Evolutionary conservation across 176 grass and related monocot genomes (phyloP).

Genomic region (Rhynchospora pubera): DNA sequence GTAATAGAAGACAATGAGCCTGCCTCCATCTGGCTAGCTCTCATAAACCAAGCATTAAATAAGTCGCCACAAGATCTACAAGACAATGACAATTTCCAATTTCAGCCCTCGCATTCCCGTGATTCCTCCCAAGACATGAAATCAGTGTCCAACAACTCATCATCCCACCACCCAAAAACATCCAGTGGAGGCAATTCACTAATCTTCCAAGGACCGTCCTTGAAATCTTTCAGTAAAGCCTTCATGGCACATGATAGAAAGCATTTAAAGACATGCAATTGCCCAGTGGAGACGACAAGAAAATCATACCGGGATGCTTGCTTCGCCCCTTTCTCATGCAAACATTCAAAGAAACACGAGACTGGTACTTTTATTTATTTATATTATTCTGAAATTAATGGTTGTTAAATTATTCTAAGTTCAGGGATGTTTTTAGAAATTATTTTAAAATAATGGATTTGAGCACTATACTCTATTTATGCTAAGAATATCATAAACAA

Average conservation of each 20-base stretch:
- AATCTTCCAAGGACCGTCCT: slow-evolving; percentile 78
- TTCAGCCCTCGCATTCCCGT: slow-evolving; percentile 31
- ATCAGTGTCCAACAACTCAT: slow-evolving; percentile 34
- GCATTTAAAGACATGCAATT: slow-evolving; percentile 69
- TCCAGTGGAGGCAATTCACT: slow-evolving; percentile 37
- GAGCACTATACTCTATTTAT: neutral
- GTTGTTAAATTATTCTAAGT: neutral
- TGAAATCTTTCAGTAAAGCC: slow-evolving; percentile 73
- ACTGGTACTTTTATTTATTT: neutral
- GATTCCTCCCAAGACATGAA: slow-evolving; percentile 37
- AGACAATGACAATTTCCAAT: slow-evolving; percentile 37
- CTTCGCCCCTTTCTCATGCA: slow-evolving; percentile 49
- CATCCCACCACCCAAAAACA: slow-evolving; percentile 52
- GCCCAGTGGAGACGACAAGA: slow-evolving; percentile 55
- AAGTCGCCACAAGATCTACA: slow-evolving; percentile 19
- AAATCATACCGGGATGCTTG: slow-evolving; percentile 84
- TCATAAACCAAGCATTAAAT: slow-evolving; percentile 57
- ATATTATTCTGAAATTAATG: neutral
- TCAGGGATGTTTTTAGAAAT: neutral
- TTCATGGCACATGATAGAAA: slow-evolving; percentile 63
- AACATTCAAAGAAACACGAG: slow-evolving; percentile 28
- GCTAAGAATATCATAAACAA: neutral
- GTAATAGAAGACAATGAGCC: slow-evolving; percentile 84
- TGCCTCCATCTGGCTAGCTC: slow-evolving; percentile 67
- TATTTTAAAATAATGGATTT: neutral